Base-by-base conservation (phyloP, 1,284 basidiomycete genomes). In the Ceratobasidium sp. region DNA sequence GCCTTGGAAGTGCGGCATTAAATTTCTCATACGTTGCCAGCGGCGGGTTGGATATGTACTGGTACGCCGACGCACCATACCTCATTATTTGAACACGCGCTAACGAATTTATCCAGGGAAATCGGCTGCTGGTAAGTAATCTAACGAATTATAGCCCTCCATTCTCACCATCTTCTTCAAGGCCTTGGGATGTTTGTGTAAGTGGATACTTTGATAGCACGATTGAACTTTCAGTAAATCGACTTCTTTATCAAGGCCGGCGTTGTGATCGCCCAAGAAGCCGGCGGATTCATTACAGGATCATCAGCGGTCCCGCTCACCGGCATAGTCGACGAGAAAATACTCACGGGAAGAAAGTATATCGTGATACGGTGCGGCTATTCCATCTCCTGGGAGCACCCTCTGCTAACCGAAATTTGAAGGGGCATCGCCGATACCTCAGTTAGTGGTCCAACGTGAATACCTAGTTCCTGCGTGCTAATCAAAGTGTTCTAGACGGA, bases 151-250 rank as follows among this genome's bases (percentile, higher is more conserved):
- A n/a, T 53, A 33, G 36, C 47, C 53, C 60, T 31, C 45, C 31
- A 5, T 14, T 57, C 51, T 72, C 24, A 63, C 15, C 17, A 14
- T 29, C 7, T 24, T 48, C 19, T 80, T 75, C 75, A 19, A 88
- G 87, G 91, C 90, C 94, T n/a, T 96, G 94, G 94, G 95, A 96
- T 81, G 91, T 96, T 64, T 94, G 92, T 79, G 94, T 89, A 79
- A 81, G 88, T 84, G 47, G 22, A 59, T 78, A 79, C 73, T 78
- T 56, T 17, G 22, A 17, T 7, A 81, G 4, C 6, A 4, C 36
- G 11, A 41, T 11, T 17, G 51, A 44, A 11, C n/a, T n/a, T 33
- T 3, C 54, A 33, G n/a, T 4, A 75, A 51, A 33, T 33, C 9
- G n/a, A 33, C 41, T 62, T 64, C 44, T 51, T 64, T 57, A 36